Evolutionary conservation across 768 basidiomycete species (phyloP), one percentile per base, ranked within the genome.

Genomic region (Filobasidium wieringae): DNA sequence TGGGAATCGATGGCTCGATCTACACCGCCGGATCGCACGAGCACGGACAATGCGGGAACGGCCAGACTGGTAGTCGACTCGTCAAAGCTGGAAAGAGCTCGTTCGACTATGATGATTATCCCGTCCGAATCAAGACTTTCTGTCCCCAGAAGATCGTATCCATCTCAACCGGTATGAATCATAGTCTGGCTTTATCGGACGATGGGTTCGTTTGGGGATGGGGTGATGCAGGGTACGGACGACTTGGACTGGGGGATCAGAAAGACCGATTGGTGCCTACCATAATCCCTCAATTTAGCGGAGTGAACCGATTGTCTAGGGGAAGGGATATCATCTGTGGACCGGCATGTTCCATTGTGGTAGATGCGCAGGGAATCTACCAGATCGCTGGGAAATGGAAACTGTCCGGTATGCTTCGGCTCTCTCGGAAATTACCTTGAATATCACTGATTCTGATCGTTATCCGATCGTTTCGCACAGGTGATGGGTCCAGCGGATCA

Each of bases 41-140:
- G 73, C 84, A 88, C 58, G 93, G 93, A 1, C 92, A 95, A 63
- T 78, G 96, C 0, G 93, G 90, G 0, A 92, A 89, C 70, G 93
- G 92, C 17, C 82, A 82, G 62, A 92, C 89, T 0, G 64, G 67
- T 11, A 90, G 93, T 73, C 81, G 88, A 33, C 87, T 93, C 58
- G 81, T 84, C 8, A 85, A 86, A 0, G 87, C 86, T 19, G 88
- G 88, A 65, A 89, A 89, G 74, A 82, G 84, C 0, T 83, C 81
- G 11, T 93, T 80, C 66, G 91, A 93, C 67, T 79, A 86, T 19
- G 84, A 88, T 37, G 39, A 56, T 9, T 61, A 63, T 7, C 60
- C 69, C 17, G 87, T 84, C 41, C 82, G 80, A 41, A 80, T 96
- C 58, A 85, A 80, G 65, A 70, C 68, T 2, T 77, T 96, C 19